phyloP scores from a whole-genome alignment of 768 basidiomycete species.

The Phaeotremella fagi region DNA sequence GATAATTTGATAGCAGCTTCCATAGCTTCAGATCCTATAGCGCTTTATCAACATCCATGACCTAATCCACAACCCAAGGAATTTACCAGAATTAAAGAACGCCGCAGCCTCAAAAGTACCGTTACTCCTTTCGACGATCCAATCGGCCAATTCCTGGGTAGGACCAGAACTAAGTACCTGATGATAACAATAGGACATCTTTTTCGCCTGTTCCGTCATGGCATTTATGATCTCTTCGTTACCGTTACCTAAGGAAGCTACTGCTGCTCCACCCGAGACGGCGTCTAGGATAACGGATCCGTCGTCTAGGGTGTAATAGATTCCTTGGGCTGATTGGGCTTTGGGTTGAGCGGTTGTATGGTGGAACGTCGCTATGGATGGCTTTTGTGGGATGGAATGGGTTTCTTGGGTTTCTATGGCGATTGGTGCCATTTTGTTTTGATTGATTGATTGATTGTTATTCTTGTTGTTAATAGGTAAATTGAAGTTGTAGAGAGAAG shows the following conservation, averaged over 20 bases:
- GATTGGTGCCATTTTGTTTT: constrained; percentile 1
- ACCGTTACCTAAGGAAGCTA: constrained; percentile 21
- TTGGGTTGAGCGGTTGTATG: constrained; percentile 9
- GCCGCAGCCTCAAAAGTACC: constrained; percentile 3
- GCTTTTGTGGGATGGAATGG: too few relatives aligned
- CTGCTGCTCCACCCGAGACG: constrained; percentile 29
- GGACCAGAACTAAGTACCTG: constrained; percentile 6
- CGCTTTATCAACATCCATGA: too few relatives aligned
- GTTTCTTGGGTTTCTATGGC: too few relatives aligned
- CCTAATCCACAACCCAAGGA: too few relatives aligned
- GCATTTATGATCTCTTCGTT: constrained; percentile 19
- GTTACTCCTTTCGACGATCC: constrained; percentile 6
- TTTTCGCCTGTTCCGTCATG: constrained; percentile 15
- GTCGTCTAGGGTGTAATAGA: constrained; percentile 9
- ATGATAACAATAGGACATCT: constrained; percentile 17
- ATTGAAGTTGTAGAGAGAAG: too few relatives aligned
- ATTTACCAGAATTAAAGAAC: constrained; percentile 10
- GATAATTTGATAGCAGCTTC: constrained; percentile 29
- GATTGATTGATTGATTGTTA: too few relatives aligned
- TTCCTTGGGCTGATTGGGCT: constrained; percentile 1
- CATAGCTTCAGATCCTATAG: constrained; percentile 23
- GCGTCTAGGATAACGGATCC: constrained; percentile 25
- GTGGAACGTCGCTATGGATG: not conserved
- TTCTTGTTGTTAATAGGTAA: too few relatives aligned
- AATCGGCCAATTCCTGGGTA: constrained; percentile 18